Percentiles rank a stretch among this genome's conserved stretches.
phyloP scores from a whole-genome alignment of 805 yeast species.

The Brettanomyces bruxellensis region DNA sequence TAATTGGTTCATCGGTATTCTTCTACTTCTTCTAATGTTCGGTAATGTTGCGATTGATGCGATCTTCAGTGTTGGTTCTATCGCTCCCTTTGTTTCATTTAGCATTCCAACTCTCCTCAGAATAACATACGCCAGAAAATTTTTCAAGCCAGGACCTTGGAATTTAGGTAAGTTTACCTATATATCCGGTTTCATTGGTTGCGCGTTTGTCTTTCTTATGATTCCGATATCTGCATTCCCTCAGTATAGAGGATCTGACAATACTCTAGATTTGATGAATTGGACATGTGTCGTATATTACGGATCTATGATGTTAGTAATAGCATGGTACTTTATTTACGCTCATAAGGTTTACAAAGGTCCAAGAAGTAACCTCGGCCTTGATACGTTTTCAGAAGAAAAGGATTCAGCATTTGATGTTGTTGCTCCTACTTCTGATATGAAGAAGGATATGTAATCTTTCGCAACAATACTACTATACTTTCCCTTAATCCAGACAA shows the following conservation, averaged over 20 bases:
- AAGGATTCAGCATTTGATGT: too few relatives aligned
- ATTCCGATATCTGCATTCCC: slow-evolving; percentile 57
- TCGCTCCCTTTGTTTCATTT: slow-evolving; percentile 59
- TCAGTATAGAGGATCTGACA: slow-evolving; percentile 29
- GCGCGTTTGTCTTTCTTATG: slow-evolving; percentile 44
- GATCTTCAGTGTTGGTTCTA: slow-evolving; percentile 66
- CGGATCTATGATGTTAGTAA: slow-evolving; percentile 47
- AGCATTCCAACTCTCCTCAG: slow-evolving; percentile 54
- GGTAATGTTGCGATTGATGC: slow-evolving; percentile 62
- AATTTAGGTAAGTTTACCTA: slow-evolving; percentile 42
- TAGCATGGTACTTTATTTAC: slow-evolving; percentile 39
- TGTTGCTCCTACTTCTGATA: too few relatives aligned
- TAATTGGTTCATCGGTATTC: slow-evolving; percentile 45
- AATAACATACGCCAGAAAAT: slow-evolving; percentile 42
- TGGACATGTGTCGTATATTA: slow-evolving; percentile 58
- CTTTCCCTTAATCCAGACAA: too few relatives aligned
- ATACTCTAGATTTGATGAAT: slow-evolving; percentile 39
- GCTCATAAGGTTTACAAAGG: slow-evolving; percentile 57
- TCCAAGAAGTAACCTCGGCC: slow-evolving; percentile 40
- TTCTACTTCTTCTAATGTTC: slow-evolving; percentile 49
- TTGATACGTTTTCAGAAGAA: not conserved
- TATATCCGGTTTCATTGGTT: slow-evolving; percentile 40
- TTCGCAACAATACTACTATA: too few relatives aligned
- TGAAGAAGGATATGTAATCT: too few relatives aligned
- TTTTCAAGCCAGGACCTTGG: slow-evolving; percentile 61